Evolutionary conservation across 2,329 filamentous ascomycete species (phyloP), one percentile per base, ranked within the genome.

Genomic region (Taxawa tesnikishii): DNA sequence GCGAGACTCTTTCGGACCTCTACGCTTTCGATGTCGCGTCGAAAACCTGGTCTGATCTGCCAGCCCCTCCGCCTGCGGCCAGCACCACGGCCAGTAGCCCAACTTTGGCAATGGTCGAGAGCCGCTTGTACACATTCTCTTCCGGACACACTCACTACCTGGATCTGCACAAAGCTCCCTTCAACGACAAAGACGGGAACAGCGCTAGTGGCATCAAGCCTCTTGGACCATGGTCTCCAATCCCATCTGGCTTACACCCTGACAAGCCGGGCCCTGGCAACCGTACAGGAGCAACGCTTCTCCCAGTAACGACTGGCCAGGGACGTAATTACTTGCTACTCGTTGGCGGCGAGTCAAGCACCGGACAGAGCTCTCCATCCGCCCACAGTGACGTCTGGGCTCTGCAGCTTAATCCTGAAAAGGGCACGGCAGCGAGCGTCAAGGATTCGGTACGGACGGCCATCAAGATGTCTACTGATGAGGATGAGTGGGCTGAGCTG

Each of bases 251-350:
- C 3, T 51, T 53, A 3, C 59, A 59, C 31, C 55, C 59, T 4
- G 44, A 60, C 6, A 40, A 43, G 0, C 50, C 55, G 0, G 59
- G 58, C 1, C 67, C 68, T 2, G 51, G 50, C 16, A 52, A 58
- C 6, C 56, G 66, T 3, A 53, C 49, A 3, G 56, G 58, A 10
- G 60, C 60, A 1, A 61, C 58, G 2, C 44, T 72, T 7, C 43
- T 65, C 3, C 57, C 60, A 7, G 46, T 72, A 6, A 61, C 59
- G 0, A 69, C 67, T 0, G 68, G 67, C 7, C 62, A 65, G 38
- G 68, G 67, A 4, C 57, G 68, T 7, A 53, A 63, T 25, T 72
- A 69, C 42, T 54, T 73, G 1, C 48, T 70, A 2, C 63, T 67
- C 25, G 48, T 71, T 33, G 62, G 68, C 10, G 68, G 68, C 5